Evolutionary conservation across 257 asterid genomes (phyloP), one percentile per base, ranked within the genome.

Genomic region (Apocynum venetum): DNA sequence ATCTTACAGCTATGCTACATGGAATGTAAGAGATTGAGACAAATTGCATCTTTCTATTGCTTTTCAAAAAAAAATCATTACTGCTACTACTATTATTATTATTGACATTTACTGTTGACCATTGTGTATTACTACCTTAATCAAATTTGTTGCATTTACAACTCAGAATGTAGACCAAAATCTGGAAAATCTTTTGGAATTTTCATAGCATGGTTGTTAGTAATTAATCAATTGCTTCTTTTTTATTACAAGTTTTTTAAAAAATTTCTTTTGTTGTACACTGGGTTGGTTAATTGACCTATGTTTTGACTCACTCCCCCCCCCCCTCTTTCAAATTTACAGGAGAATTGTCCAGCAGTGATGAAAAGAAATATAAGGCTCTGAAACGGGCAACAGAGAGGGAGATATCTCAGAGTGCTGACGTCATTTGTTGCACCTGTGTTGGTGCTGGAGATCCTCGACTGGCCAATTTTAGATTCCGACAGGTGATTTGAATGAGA

Each of bases 361-460:
- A 96, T 53, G 99, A 96, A 89, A 96, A 96, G 80, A 93, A 96
- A 68, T 93, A 90, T 81, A 96, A 96, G 89, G 89, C 97, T 68
- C 85, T 92, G 82, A 93, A 93, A 83, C 91, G 98, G 85, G 97
- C 97, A 59, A 96, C 99, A 72, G 98, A 93, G 88, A 90, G 97
- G 89, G 99, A 96, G 90, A 96, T 96, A 85, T 86, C 94, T 78
- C 99, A 93, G 89, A 96, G 98, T 86, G 99, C 98, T 84, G 99
- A 96, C 87, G 99, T 96, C 81, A 96, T 96, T 82, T 96, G 98
- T 72, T 96, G 99, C 84, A 96, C 99, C 40, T 93, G 99, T 56
- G 98, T 96, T 76, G 99, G 99, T 73, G 99, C 98, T 75, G 98
- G 99, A 84, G 99, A 96, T 87, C 99, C 97, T 78, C 95, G 98